Conservation (phyloP, 148 eudicot species). For the Vaccinium myrtillus region DNA sequence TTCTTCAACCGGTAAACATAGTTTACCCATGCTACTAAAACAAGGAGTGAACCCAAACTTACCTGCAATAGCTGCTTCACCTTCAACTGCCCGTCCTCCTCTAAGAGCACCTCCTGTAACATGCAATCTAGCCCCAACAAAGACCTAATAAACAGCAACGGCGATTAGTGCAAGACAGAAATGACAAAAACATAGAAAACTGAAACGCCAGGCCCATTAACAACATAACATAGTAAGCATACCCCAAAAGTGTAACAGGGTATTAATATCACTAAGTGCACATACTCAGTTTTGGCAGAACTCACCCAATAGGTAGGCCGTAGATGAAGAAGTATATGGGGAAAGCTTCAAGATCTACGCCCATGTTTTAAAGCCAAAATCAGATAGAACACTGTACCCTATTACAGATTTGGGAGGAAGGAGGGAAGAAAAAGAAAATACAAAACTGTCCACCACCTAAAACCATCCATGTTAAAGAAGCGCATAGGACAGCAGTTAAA, state of each 20-base stretch:
- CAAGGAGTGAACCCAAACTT: constrained; percentile 15
- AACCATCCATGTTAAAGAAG: not conserved
- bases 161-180: constrained; percentile 7
- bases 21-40: not conserved
- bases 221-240: not conserved
- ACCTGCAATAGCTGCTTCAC: constrained; percentile 91
- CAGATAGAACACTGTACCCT: not conserved
- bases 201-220: not conserved
- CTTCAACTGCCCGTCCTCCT: constrained; percentile 90
- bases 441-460: not conserved
- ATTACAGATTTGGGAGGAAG: not conserved
- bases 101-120: constrained; percentile 93
- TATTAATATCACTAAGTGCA: not conserved
- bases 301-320: not conserved
- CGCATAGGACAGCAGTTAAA: not conserved
- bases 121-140: constrained; percentile 97
- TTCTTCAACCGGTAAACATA: not conserved
- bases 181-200: not conserved
- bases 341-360: not conserved
- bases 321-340: not conserved
- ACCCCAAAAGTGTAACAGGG: not conserved
- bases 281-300: not conserved
- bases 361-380: not conserved
- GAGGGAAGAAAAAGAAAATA: not conserved
- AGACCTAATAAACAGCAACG: constrained; percentile 59